These are phyloP conservation scores for Rhynchospora breviuscula DNA, from an alignment of 176 grass and related monocot genomes.

Conservation along the genomic window DNA sequence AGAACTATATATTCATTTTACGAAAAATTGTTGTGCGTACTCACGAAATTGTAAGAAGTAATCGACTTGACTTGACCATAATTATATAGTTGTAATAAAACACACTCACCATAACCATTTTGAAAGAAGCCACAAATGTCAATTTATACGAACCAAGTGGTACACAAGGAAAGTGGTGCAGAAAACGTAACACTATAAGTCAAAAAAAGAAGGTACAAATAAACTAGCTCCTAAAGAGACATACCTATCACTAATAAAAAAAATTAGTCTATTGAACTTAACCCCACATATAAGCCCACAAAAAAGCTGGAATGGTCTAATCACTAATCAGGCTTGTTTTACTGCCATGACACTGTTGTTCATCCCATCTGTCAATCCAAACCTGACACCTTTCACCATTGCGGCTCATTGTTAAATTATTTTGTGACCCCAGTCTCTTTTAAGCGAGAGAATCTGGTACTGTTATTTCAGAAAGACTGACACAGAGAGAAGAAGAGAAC, in stretches of 20 bases:
- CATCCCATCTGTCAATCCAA: conserved; percentile 12
- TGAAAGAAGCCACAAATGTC: not conserved
- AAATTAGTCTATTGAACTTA: not conserved
- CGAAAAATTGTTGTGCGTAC: not conserved
- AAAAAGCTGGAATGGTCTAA: conserved; percentile 12
- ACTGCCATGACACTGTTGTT: conserved; percentile 5
- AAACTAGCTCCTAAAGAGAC: not conserved
- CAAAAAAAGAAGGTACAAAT: not conserved
- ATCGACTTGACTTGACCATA: not conserved
- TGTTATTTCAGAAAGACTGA: not conserved
- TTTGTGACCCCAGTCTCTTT: not conserved
- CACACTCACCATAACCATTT: not conserved
- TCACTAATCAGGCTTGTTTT: conserved; percentile 12
- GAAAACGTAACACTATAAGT: not conserved
- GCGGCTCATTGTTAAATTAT: conserved; percentile 16
- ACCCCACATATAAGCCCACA: conserved; percentile 5
- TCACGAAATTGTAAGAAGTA: not conserved
- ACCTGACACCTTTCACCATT: conserved; percentile 1
- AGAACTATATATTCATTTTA: not conserved
- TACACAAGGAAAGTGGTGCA: not conserved
- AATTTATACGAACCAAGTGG: not conserved
- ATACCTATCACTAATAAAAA: not conserved
- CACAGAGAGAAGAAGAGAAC: not conserved
- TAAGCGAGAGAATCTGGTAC: not conserved
- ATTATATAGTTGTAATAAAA: not conserved